Evolutionary conservation across 2,329 filamentous ascomycete genomes (phyloP), one percentile per base, ranked within the genome.

Genomic region (Metarhizium guizhouense): DNA sequence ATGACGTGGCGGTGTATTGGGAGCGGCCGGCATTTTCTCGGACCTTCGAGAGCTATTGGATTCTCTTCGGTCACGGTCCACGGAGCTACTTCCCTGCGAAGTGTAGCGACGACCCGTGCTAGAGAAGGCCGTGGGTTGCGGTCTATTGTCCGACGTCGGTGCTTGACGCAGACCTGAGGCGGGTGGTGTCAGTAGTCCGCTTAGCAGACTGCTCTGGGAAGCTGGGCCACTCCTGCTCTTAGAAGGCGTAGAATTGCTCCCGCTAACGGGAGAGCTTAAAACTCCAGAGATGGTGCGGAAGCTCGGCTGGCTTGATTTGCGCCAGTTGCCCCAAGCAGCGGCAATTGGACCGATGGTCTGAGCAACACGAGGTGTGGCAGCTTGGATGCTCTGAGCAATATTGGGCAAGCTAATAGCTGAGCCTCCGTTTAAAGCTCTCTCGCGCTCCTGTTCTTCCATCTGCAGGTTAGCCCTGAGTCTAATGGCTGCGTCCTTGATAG

Each of bases 291-390:
- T 64, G 65, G 75, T 74, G 54, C 69, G 68, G 59, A 78, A 75
- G 16, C 74, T 72, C 6, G 72, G 72, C 55, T 82, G 81, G 63
- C 77, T 80, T 16, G 80, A 82, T 68, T 87, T 93, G 53, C 92
- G 86, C 93, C 93, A 96, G 70, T 87, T 96, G 50, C 90, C 92
- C 83, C 92, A 95, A n/a, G 91, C 93, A n/a, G 91, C 90, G n/a
- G 90, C 82, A 42, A 86, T 69, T 29, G 83, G 83, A 1, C 82
- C 90, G 29, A 96, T 86, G 4, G 87, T 87, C 67, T 95, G 86
- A 6, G 89, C 90, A 16, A 95, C 87, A 36, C 90, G 85, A 4
- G 92, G 93, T 2, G 90, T 88, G 5, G 86, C 84, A 11, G 89
- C 86, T 60, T 92, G 84, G 50, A 92, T 85, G 36, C 89, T 82